Evolutionary conservation across 1,139 yeast genomes (phyloP).

Genomic region (Hansenula sp.): DNA sequence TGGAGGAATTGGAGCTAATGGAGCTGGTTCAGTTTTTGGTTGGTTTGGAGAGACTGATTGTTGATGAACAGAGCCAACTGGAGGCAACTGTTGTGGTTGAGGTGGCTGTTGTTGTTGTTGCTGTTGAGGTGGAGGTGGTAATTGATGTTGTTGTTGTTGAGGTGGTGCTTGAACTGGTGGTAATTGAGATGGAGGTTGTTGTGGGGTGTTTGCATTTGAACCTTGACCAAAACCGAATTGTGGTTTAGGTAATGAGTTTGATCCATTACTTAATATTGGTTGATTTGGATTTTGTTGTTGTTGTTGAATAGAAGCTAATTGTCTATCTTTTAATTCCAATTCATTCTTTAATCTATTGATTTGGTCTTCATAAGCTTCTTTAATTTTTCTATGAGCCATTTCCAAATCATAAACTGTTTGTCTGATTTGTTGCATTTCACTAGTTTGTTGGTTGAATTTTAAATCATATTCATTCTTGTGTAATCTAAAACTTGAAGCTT

Average conservation of each 20-base stretch:
- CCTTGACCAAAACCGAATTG: conserved; percentile 11
- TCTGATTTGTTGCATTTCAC: conserved; percentile 91
- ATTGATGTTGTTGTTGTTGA: conserved; percentile 21
- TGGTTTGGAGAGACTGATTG: conserved; percentile 16
- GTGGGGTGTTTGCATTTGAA: conserved; percentile 17
- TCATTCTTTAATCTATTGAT: conserved; percentile 81
- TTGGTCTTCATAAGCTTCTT: conserved; percentile 94
- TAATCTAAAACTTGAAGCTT: conserved; percentile 81
- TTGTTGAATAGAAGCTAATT: conserved; percentile 36
- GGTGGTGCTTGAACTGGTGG: conserved; percentile 22
- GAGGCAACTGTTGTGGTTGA: conserved; percentile 20
- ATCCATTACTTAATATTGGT: conserved; percentile 14
- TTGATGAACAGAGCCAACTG: conserved; percentile 18
- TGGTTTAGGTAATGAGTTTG: conserved; percentile 19
- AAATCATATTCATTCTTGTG: conserved; percentile 93
- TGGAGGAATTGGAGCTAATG: conserved; percentile 21
- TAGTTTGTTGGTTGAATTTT: conserved; percentile 86
- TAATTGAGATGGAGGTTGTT: conserved; percentile 25
- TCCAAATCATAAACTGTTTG: conserved; percentile 93
- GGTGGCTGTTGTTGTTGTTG: conserved; percentile 21
- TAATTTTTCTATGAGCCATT: conserved; percentile 90
- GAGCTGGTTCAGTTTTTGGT: conserved; percentile 28
- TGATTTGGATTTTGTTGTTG: conserved; percentile 20
- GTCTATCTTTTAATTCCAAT: conserved; percentile 70
- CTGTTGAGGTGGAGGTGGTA: conserved; percentile 21